Evolutionary conservation across 495 filamentous ascomycete genomes (phyloP).

Genomic region (Parachaetomium inaequale): DNA sequence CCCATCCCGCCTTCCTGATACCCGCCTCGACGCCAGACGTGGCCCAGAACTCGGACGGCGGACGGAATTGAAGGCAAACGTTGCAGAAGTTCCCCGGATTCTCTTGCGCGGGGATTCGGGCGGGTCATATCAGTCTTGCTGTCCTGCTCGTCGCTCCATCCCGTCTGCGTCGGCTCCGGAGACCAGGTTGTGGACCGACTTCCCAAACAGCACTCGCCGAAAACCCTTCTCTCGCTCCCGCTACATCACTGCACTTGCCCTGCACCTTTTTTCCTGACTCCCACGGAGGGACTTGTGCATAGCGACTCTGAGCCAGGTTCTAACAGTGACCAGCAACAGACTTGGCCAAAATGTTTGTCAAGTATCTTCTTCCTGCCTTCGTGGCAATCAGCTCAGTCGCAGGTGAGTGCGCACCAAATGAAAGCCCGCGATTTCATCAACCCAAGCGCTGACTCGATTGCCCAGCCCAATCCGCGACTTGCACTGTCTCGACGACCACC

Average conservation of each 20-base stretch:
- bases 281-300: not conserved
- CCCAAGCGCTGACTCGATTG: conserved; percentile 20
- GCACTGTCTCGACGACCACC: conserved; percentile 44
- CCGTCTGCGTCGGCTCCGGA: not conserved
- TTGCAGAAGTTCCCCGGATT: conserved; percentile 8
- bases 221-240: not conserved
- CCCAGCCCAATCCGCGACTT: conserved; percentile 46
- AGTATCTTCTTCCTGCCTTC: conserved; percentile 69
- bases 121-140: not conserved
- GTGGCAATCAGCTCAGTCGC: conserved; percentile 63
- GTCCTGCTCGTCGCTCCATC: not conserved
- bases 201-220: not conserved
- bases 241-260: conserved; percentile 11
- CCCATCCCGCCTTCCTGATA: conserved; percentile 12
- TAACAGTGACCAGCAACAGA: conserved; percentile 30
- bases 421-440: not conserved
- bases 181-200: not conserved
- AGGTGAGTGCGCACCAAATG: conserved; percentile 51
- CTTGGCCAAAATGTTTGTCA: conserved; percentile 64
- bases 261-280: not conserved
- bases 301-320: not conserved
- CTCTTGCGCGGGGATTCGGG: not conserved
- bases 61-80: no score
- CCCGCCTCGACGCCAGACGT: not conserved
- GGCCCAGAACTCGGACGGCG: not conserved